A percentile compares a stretch with the other conserved stretches of the same genome.
phyloP scores from a whole-genome alignment of 1,284 basidiomycete species.

The Trichosporon sp. region DNA sequence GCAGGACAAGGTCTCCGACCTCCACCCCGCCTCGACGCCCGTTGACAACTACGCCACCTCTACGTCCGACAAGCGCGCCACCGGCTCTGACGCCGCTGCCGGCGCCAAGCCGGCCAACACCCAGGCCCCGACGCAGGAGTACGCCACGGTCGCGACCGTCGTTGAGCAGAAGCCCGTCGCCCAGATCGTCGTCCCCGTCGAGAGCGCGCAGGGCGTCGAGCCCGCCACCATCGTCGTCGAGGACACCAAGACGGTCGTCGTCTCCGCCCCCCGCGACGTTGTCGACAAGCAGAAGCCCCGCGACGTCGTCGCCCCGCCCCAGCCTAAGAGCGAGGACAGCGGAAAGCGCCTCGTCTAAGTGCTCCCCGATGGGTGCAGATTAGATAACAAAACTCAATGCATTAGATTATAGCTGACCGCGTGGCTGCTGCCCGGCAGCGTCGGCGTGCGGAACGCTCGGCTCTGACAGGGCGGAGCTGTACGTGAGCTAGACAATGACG shows the following conservation, averaged over 20 bases:
- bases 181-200: constrained; percentile 47
- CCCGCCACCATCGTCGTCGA: constrained; percentile 10
- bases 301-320: constrained; percentile 22
- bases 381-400: constrained; percentile 15
- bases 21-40: background rate
- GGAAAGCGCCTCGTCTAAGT: constrained; percentile 40
- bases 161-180: constrained; percentile 55
- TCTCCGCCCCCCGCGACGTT: constrained; percentile 7
- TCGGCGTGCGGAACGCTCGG: too few relatives aligned
- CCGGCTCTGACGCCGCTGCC: background rate
- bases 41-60: constrained; percentile 9
- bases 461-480: too few relatives aligned
- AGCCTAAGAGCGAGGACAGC: constrained; percentile 22
- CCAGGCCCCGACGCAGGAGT: constrained; percentile 25
- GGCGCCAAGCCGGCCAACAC: constrained; percentile 1
- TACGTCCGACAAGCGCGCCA: background rate
- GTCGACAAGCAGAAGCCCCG: constrained; percentile 25
- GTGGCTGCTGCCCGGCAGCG: too few relatives aligned
- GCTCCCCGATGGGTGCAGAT: background rate
- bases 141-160: constrained; percentile 49
- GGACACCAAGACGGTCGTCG: constrained; percentile 9
- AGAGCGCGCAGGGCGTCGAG: background rate
- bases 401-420: constrained; percentile 1
- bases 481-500: too few relatives aligned
- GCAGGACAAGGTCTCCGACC: constrained; percentile 33